These are phyloP conservation scores for Grosmannia serpens DNA, from an alignment of 2,329 filamentous ascomycete genomes.

Conservation along the genomic window DNA sequence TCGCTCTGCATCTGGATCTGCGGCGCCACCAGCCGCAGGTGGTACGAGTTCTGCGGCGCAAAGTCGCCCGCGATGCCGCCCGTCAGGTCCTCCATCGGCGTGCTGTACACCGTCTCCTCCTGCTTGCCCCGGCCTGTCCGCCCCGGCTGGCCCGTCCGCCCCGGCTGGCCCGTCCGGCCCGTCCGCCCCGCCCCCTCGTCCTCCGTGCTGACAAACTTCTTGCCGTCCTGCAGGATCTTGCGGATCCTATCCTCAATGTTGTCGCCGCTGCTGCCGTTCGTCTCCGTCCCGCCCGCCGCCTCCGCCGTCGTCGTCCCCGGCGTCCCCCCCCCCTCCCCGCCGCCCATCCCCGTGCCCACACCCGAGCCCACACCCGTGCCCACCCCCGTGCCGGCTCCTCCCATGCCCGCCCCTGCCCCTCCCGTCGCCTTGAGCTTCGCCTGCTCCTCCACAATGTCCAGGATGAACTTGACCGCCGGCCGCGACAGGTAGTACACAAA, in stretches of 20 bases:
- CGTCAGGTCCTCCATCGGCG: constrained; percentile 49
- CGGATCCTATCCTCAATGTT: constrained; percentile 75
- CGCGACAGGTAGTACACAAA: constrained; percentile 98
- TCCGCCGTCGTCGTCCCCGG: background rate
- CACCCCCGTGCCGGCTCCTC: background rate
- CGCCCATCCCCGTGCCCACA: background rate
- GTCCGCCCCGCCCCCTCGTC: constrained; percentile 14
- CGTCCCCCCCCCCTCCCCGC: background rate
- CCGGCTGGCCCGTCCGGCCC: constrained; percentile 4
- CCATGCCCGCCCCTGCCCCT: background rate
- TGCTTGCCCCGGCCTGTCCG: background rate
- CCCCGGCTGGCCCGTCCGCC: constrained; percentile 18
- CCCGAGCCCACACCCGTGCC: background rate
- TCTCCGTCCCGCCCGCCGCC: background rate
- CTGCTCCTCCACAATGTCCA: constrained; percentile 95
- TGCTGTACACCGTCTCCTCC: constrained; percentile 18
- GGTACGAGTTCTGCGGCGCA: constrained; percentile 83
- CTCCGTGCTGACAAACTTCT: constrained; percentile 68
- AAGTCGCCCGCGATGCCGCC: constrained; percentile 80
- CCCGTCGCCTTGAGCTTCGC: constrained; percentile 51
- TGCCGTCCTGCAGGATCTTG: constrained; percentile 73
- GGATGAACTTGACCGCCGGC: constrained; percentile 91
- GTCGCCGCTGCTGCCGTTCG: constrained; percentile 37
- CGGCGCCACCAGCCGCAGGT: constrained; percentile 87
- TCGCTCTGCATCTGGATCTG: constrained; percentile 98